Conservation (phyloP, 805 yeast species). For the Candida jianshihensis region DNA sequence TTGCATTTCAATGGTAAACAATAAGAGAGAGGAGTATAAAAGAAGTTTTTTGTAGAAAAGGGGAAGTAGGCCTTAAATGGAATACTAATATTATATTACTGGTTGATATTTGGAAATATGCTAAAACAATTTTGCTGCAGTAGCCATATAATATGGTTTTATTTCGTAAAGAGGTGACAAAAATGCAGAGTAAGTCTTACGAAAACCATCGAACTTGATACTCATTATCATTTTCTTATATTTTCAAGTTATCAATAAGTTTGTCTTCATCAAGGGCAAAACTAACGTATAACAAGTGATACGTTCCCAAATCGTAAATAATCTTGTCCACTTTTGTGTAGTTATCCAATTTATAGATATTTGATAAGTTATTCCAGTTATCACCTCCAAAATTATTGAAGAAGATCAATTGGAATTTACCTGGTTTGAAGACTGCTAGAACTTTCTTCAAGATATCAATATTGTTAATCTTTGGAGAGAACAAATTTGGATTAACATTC, state of each 20-base stretch:
- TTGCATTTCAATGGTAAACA: too few relatives aligned
- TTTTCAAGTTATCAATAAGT: constrained; percentile 11
- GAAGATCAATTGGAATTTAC: constrained; percentile 59
- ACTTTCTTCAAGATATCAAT: constrained; percentile 53
- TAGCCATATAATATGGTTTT: too few relatives aligned
- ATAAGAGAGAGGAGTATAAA: too few relatives aligned
- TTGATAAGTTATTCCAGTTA: constrained; percentile 29
- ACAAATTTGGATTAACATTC: constrained; percentile 50
- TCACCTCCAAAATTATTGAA: constrained; percentile 30
- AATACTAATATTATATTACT: too few relatives aligned
- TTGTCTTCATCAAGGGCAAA: constrained; percentile 37
- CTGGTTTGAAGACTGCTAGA: constrained; percentile 63
- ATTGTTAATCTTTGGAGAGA: constrained; percentile 30
- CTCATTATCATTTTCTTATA: too few relatives aligned
- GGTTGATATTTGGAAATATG: too few relatives aligned
- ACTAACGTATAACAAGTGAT: constrained; percentile 64
- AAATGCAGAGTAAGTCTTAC: too few relatives aligned
- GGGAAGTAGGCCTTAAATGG: too few relatives aligned
- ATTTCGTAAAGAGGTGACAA: too few relatives aligned
- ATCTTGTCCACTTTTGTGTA: constrained; percentile 63
- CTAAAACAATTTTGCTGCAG: too few relatives aligned
- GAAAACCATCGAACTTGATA: too few relatives aligned
- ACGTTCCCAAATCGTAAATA: constrained; percentile 67
- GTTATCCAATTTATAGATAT: constrained; percentile 29
- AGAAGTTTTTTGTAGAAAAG: too few relatives aligned